Evolutionary conservation across 257 asterid genomes (phyloP).

Genomic region (Solanum gracilifrons): DNA sequence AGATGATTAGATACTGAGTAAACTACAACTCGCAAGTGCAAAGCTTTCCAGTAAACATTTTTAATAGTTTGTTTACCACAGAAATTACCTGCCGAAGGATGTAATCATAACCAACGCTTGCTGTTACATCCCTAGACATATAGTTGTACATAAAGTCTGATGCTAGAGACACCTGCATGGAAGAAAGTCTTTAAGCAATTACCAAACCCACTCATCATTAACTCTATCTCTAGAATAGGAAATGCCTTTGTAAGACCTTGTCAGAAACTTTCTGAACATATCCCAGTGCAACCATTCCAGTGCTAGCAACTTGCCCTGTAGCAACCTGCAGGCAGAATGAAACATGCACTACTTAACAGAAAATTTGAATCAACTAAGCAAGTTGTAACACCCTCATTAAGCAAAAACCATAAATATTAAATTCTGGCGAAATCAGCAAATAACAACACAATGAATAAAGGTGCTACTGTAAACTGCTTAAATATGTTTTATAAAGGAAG

Average conservation of each 20-base stretch:
- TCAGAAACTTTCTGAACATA: conserved; percentile 73
- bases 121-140: conserved; percentile 56
- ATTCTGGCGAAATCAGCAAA: not conserved
- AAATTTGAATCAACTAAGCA: not conserved
- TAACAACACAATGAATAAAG: not conserved
- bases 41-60: not conserved
- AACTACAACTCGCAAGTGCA: not conserved
- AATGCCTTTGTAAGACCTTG: conserved; percentile 20
- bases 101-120: conserved; percentile 70
- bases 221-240: not conserved
- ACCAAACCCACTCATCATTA: not conserved
- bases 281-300: conserved; percentile 68
- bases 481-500: not conserved
- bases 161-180: conserved; percentile 62
- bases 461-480: not conserved
- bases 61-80: not conserved
- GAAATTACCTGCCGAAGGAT: conserved; percentile 58
- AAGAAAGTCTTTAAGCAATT: not conserved
- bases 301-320: conserved; percentile 73
- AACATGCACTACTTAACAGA: not conserved
- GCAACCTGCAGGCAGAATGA: conserved; percentile 34
- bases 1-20: not conserved
- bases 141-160: conserved; percentile 73
- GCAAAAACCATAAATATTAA: not conserved
- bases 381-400: not conserved